Conservation (phyloP, 2,329 filamentous ascomycete genomes). For the Pyrenochaeta sp. region DNA sequence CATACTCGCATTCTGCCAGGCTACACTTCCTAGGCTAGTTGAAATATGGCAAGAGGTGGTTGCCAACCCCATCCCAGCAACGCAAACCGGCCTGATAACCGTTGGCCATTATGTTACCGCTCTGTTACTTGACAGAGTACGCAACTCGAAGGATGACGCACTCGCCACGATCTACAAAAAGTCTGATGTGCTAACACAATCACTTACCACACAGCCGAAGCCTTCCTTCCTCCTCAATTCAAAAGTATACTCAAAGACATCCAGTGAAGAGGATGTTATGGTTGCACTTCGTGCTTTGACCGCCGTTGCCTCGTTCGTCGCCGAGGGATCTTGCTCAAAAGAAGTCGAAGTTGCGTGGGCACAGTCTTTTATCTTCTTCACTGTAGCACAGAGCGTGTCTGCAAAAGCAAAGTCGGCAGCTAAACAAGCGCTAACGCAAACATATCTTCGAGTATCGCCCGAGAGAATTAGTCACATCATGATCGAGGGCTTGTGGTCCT, state of each 20-base stretch:
- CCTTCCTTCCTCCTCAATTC: constrained; percentile 87
- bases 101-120: constrained; percentile 78
- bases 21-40: constrained; percentile 64
- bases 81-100: constrained; percentile 83
- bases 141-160: constrained; percentile 64
- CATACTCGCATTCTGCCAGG: constrained; percentile 57
- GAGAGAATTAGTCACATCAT: constrained; percentile 69
- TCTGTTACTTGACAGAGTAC: constrained; percentile 65
- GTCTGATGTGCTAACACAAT: constrained; percentile 69
- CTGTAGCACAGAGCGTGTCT: constrained; percentile 70
- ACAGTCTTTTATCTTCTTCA: constrained; percentile 81
- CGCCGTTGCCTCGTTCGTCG: constrained; percentile 65
- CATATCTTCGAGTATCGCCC: constrained; percentile 69
- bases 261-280: constrained; percentile 74
- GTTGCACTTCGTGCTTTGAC: constrained; percentile 80
- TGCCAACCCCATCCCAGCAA: constrained; percentile 78
- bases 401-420: constrained; percentile 71
- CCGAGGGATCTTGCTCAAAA: constrained; percentile 53
- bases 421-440: constrained; percentile 66
- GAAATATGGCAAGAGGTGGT: constrained; percentile 80
- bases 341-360: constrained; percentile 77
- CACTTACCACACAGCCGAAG: constrained; percentile 76
- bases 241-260: constrained; percentile 83
- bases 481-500: constrained; percentile 79
- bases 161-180: constrained; percentile 68